phyloP scores from a whole-genome alignment of 129 eudicot species.

The Scalesia atractyloides region DNA sequence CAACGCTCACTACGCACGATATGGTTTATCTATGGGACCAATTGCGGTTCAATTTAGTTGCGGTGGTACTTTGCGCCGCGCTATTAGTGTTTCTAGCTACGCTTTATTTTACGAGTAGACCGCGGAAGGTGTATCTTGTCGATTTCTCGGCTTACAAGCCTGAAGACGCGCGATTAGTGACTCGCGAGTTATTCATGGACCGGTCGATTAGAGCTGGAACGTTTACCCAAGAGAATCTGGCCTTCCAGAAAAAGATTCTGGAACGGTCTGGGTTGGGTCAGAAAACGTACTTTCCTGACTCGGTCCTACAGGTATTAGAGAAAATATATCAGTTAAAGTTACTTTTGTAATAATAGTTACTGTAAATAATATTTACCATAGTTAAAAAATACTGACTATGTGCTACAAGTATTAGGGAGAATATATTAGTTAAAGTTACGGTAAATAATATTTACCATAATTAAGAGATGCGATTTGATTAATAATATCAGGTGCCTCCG shows the following conservation, averaged over 20 bases:
- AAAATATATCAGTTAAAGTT: too few relatives aligned
- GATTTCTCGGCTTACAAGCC: conserved; percentile 80
- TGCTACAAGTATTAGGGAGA: too few relatives aligned
- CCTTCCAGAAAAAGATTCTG: conserved; percentile 69
- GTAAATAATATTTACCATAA: too few relatives aligned
- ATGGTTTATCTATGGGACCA: conserved; percentile 52
- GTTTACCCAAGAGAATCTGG: conserved; percentile 61
- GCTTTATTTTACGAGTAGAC: conserved; percentile 69
- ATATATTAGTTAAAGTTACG: too few relatives aligned
- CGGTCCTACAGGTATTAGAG: conserved; percentile 38
- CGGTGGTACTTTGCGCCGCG: conserved; percentile 50
- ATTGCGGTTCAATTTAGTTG: conserved; percentile 58
- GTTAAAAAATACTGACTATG: too few relatives aligned
- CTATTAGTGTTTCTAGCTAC: conserved; percentile 61
- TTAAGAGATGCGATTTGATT: too few relatives aligned
- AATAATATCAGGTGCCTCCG: conserved; percentile 45
- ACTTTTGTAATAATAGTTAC: too few relatives aligned
- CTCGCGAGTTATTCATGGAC: conserved; percentile 58
- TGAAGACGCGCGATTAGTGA: conserved; percentile 40
- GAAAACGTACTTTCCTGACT: conserved; percentile 74
- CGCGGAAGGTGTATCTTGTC: conserved; percentile 60
- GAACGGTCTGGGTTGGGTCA: conserved; percentile 89
- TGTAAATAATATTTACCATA: too few relatives aligned
- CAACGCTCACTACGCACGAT: conserved; percentile 46
- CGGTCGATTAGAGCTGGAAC: conserved; percentile 40